Percentiles rank a stretch among this genome's conserved stretches.
Evolutionary conservation across 345 rosid genomes (phyloP).

Genomic region (Eucalyptus polybractea): DNA sequence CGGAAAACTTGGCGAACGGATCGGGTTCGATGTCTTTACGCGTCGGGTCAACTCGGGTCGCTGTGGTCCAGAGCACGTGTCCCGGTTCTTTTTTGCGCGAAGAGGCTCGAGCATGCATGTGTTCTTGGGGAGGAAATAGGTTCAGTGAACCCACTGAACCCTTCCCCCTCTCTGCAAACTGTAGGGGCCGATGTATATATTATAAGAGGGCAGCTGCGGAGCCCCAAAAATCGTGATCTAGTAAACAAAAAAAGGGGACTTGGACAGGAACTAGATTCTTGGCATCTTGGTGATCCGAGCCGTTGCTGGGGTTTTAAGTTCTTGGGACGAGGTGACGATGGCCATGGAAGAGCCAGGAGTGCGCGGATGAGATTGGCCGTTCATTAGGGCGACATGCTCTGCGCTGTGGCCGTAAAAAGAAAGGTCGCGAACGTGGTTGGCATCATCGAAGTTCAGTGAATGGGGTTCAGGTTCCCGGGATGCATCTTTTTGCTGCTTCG

Average conservation of each 20-base stretch:
- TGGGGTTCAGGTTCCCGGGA: neutral
- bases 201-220: neutral
- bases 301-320: neutral
- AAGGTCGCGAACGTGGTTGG: neutral
- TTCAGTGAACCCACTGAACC: neutral
- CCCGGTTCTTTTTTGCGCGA: neutral
- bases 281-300: constrained; percentile 2
- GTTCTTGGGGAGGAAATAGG: neutral
- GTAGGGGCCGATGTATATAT: neutral
- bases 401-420: neutral
- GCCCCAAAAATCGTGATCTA: constrained; percentile 3
- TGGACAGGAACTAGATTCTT: constrained; percentile 6
- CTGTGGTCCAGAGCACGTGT: neutral
- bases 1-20: neutral
- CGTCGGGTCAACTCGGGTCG: neutral
- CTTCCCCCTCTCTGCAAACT: neutral
- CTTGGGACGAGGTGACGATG: neutral
- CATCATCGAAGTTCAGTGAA: constrained; percentile 17
- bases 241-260: neutral
- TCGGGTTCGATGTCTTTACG: neutral
- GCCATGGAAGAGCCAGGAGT: neutral
- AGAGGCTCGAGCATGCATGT: neutral
- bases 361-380: neutral
- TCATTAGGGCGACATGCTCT: neutral
- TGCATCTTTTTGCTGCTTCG: constrained; percentile 3